A percentile compares a stretch with the other conserved stretches of the same genome.
These are phyloP conservation scores for Afroboletus lepidellus DNA, from an alignment of 1,284 basidiomycete species.

Conservation along the genomic window DNA sequence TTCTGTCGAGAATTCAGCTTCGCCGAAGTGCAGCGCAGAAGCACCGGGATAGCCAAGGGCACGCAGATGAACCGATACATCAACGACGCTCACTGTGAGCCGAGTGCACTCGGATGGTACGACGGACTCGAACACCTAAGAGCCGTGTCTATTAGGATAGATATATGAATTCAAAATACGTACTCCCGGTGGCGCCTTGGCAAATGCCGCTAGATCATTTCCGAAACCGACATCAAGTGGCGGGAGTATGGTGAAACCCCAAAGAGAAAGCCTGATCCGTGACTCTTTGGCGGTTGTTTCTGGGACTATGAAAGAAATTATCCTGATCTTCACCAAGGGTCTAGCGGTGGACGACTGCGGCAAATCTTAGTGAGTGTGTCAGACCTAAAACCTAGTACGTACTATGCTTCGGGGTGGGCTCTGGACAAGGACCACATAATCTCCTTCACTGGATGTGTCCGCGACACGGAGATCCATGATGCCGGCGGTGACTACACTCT, in stretches of 20 bases:
- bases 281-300: conserved; percentile 80
- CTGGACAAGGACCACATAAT: conserved; percentile 45
- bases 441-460: conserved; percentile 42
- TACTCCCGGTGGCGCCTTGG: conserved; percentile 87
- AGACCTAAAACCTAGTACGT: conserved; percentile 7
- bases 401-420: conserved; percentile 58
- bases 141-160: background rate
- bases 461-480: conserved; percentile 61
- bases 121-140: conserved; percentile 87
- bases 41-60: conserved; percentile 64
- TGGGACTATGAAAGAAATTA: conserved; percentile 66
- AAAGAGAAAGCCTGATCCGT: conserved; percentile 62
- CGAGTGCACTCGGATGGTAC: conserved; percentile 87
- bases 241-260: conserved; percentile 64
- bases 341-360: conserved; percentile 44
- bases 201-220: conserved; percentile 63
- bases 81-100: conserved; percentile 63
- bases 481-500: conserved; percentile 63
- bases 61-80: conserved; percentile 66
- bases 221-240: conserved; percentile 67
- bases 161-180: conserved; percentile 29
- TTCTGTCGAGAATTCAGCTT: conserved; percentile 66
- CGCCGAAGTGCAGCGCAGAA: conserved; percentile 64
- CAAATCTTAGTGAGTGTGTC: conserved; percentile 3
- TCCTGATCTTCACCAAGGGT: conserved; percentile 62